Evolutionary conservation across 176 grass and related monocot species (phyloP), one percentile per base, ranked within the genome.

Genomic region (Lolium rigidum): DNA sequence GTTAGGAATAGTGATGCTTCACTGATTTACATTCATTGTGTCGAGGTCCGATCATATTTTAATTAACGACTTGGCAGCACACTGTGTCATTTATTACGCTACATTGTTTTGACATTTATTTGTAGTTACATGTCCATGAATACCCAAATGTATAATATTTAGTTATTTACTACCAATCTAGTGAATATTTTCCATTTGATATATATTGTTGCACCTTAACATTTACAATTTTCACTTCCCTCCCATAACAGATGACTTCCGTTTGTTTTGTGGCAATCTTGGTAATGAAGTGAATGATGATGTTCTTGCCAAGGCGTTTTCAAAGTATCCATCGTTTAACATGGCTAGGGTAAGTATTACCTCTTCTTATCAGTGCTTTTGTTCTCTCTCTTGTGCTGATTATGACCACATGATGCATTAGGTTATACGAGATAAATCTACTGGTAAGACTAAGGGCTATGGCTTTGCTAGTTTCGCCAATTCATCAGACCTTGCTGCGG

Each of bases 221-320:
- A 76, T 74, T 91, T 31, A 81, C 26, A 79, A 20, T 54, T 56
- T 20, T 11, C 9, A 39, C 31, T 63, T 31, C 16, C 39, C 31
- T 22, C 15, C 10, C 57, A 39, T 88, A 2, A 60, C 91, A 95
- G 93, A 92, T 71, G 95, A 98, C 83, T 98, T 98, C n/a, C 89
- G 89, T 68, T 82, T 95, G 64, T 98, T 98, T 72, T 98, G 95
- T 52, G 93, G 95, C 31, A 81, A 98, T 90, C 91, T 95, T 82
- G 95, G 95, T 44, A 98, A 98, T 90, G 91, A 98, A 87, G 93
- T 98, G 67, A 92, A 98, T 76, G 89, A 95, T 87, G 91, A 93
- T 62, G 10, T 92, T 83, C 93, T 95, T 63, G 75, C 93, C 12
- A 98, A 91, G 76, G 60, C 87, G 18, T 95, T 98, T 82, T 89